phyloP scores from a whole-genome alignment of 2,329 filamentous ascomycete genomes.

The Arthrobotrys sphaeroides region DNA sequence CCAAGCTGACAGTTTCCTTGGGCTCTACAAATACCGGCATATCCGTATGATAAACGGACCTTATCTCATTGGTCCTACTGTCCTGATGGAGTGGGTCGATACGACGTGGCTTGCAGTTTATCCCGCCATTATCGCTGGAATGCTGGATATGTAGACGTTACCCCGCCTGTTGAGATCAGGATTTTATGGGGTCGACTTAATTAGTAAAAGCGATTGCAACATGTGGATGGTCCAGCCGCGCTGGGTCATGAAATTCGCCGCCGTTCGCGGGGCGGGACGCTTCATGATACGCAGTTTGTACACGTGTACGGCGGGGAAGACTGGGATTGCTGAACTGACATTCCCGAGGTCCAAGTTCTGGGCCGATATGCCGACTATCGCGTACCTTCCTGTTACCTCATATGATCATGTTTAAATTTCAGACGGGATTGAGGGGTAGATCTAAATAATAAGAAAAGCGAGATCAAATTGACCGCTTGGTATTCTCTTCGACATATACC shows the following conservation, averaged over 20 bases:
- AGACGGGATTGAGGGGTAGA: no score
- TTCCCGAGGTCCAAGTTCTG: no score
- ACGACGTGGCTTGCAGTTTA: conserved; percentile 12
- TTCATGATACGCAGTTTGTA: neutral
- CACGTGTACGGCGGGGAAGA: conserved; percentile 11
- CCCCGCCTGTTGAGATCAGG: neutral
- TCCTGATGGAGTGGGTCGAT: neutral
- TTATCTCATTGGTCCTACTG: neutral
- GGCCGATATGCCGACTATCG: no score
- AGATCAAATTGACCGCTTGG: no score
- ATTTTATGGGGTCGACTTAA: neutral
- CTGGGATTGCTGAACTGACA: neutral
- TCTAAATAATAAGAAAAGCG: no score
- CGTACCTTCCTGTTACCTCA: no score
- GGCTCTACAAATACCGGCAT: neutral
- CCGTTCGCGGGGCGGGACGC: neutral
- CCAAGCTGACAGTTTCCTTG: neutral
- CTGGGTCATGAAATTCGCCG: neutral
- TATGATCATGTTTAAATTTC: no score
- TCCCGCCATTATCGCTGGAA: neutral
- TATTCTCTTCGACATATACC: no score
- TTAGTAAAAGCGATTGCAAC: neutral
- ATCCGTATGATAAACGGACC: neutral
- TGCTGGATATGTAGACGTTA: neutral
- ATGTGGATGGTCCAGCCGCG: neutral